Evolutionary conservation across 495 filamentous ascomycete genomes (phyloP), one percentile per base, ranked within the genome.

Genomic region (Xanthoparmelia taractica): DNA sequence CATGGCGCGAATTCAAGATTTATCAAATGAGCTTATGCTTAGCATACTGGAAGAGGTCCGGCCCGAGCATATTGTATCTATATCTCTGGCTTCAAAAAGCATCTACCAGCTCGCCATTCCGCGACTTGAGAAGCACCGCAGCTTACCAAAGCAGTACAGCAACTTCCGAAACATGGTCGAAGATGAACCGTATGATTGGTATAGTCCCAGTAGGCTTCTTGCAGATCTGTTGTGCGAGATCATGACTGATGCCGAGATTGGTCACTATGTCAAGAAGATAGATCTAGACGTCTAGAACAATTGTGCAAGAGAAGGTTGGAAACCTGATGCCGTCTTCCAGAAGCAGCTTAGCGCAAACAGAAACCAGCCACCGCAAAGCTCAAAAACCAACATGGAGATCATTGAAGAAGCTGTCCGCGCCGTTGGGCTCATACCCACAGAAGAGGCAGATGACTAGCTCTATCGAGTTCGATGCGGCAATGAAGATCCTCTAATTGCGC

Each of bases 81-180:
- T 54, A 18, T 33, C 50, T 54, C 29, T 54, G 20, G 27, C 17
- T 20, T 54, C 50, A 10, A 54, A 54, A 33, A 4, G 29, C 17
- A 33, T 33, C 29, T 54, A 54, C 50, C 29, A 34, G 50, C 50
- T 54, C 7, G 29, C 50, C 50, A 31, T 54, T 4, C 50, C 29
- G 27, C 29, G 50, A 29, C 50, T 54, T 23, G 27, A 54, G n/a
- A 17, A 33, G 29, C 50, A 54, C 50, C 50, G 50, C 50, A 54
- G 50, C 3, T 33, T 54, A 17, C 50, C 17, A 33, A 33, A 33
- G 29, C 50, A 54, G 29, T 54, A 54, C 50, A 54, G 13, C 29
- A 54, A 20, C 0, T 20, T 54, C 8, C 0, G 20, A 33, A 20
- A 54, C 29, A 0, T 8, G 15, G 27, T 54, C 50, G 27, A 34